Percentiles rank a stretch among this genome's conserved stretches.
phyloP scores from a whole-genome alignment of 108 stramenopile genomes.

The Fistulifera pelliculosa region DNA sequence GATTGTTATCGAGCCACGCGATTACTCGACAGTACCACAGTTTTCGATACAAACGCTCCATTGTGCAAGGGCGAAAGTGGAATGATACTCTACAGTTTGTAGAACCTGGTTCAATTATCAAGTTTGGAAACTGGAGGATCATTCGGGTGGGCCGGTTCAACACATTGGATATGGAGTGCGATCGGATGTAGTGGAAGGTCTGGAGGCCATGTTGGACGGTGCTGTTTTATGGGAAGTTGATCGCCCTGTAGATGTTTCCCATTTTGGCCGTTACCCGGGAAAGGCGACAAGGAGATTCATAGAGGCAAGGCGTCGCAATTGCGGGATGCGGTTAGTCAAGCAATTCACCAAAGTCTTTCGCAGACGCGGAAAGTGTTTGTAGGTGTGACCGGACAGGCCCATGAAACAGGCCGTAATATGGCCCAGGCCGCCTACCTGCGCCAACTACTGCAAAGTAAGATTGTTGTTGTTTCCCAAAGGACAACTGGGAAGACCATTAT shows the following conservation, averaged over 20 bases:
- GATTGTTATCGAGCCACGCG: too few relatives aligned
- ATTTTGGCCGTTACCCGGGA: conserved; percentile 11
- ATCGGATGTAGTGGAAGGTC: conserved; percentile 17
- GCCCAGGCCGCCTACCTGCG: conserved; percentile 17
- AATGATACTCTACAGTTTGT: background rate
- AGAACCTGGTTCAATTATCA: background rate
- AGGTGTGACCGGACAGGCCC: background rate
- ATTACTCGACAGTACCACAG: too few relatives aligned
- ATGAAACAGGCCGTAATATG: conserved; percentile 2
- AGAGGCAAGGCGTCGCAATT: background rate
- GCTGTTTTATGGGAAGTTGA: background rate
- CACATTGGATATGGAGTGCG: conserved; percentile 22
- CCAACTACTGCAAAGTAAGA: conserved; percentile 33
- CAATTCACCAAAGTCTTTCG: background rate
- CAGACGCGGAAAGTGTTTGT: background rate
- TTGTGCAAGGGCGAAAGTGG: conserved; percentile 1
- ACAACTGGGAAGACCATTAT: conserved; percentile 61
- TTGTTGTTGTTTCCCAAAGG: conserved; percentile 56
- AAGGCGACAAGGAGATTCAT: background rate
- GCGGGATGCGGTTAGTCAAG: background rate
- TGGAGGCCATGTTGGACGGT: conserved; percentile 5
- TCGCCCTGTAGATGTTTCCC: conserved; percentile 19
- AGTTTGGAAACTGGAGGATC: background rate
- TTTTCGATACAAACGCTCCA: background rate
- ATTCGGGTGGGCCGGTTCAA: background rate